These are phyloP conservation scores for Epichloe coenophiala DNA, from an alignment of 2,329 filamentous ascomycete species.

Conservation along the genomic window DNA sequence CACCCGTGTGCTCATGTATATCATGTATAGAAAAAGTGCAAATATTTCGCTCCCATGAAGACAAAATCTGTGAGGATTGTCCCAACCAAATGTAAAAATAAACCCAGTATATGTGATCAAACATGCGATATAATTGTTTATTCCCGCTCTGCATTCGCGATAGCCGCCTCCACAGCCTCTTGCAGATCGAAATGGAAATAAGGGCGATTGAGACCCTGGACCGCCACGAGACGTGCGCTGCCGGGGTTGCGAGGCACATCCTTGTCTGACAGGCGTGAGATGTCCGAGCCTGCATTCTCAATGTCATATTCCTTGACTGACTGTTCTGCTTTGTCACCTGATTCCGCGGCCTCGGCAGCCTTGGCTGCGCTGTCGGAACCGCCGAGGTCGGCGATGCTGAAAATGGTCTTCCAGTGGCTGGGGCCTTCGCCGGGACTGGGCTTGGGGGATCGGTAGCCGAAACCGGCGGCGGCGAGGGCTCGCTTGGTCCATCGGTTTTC, in stretches of 20 bases:
- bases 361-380: conserved; percentile 49
- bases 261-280: conserved; percentile 13
- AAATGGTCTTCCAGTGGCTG: conserved; percentile 57
- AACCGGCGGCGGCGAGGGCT: conserved; percentile 39
- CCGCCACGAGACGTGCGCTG: conserved; percentile 20
- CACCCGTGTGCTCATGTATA: background rate
- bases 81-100: background rate
- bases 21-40: background rate
- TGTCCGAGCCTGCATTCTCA: conserved; percentile 14
- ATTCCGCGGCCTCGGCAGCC: conserved; percentile 30
- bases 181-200: conserved; percentile 39
- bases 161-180: conserved; percentile 32
- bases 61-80: background rate
- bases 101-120: background rate
- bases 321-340: conserved; percentile 40
- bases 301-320: conserved; percentile 13
- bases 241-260: conserved; percentile 15
- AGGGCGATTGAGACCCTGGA: conserved; percentile 34
- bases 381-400: conserved; percentile 79
- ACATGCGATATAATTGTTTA: conserved; percentile 1
- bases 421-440: conserved; percentile 10
- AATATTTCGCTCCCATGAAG: background rate
- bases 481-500: conserved; percentile 42
- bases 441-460: conserved; percentile 27
- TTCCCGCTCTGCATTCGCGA: conserved; percentile 20